A percentile compares a stretch with the other conserved stretches of the same genome.
These are phyloP conservation scores for Seiridium cupressi DNA, from an alignment of 2,329 filamentous ascomycete species.

Conservation along the genomic window DNA sequence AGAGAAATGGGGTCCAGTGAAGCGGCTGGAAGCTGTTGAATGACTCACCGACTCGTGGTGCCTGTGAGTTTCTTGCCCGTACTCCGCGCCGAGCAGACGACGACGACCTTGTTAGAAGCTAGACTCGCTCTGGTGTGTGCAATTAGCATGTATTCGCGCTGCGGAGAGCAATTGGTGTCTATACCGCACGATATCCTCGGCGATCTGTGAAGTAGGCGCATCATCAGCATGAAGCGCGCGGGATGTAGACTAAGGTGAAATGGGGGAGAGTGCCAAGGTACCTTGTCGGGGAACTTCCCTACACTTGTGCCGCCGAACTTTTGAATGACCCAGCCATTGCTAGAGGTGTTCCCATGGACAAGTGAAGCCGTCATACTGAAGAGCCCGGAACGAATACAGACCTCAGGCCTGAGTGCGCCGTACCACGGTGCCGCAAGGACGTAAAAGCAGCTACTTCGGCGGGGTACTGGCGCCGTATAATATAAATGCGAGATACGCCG, in stretches of 20 bases:
- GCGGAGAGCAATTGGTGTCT: constrained; percentile 17
- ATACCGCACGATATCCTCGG: constrained; percentile 67
- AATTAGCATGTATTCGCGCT: not conserved
- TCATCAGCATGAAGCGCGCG: not conserved
- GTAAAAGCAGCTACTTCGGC: not conserved
- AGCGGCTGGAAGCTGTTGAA: constrained; percentile 1
- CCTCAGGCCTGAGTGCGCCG: no score
- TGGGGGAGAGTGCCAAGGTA: constrained; percentile 26
- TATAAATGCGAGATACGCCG: not conserved
- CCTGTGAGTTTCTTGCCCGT: constrained; percentile 92
- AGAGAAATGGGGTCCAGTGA: not conserved
- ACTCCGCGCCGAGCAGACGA: constrained; percentile 94
- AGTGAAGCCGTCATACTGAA: constrained; percentile 13
- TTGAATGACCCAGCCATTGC: constrained; percentile 76
- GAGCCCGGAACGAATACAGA: no score
- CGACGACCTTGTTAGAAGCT: constrained; percentile 71
- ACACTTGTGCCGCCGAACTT: constrained; percentile 96
- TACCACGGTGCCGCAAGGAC: not conserved
- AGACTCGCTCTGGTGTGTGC: constrained; percentile 53
- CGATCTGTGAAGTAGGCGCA: constrained; percentile 41
- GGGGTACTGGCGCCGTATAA: not conserved
- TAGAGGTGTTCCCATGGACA: constrained; percentile 26
- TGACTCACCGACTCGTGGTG: constrained; percentile 86
- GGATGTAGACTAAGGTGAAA: not conserved
- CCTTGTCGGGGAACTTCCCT: constrained; percentile 82